Percentiles rank a stretch among this genome's conserved stretches.
Conservation (phyloP, 768 basidiomycete genomes). For the Leccinum imitatum region DNA sequence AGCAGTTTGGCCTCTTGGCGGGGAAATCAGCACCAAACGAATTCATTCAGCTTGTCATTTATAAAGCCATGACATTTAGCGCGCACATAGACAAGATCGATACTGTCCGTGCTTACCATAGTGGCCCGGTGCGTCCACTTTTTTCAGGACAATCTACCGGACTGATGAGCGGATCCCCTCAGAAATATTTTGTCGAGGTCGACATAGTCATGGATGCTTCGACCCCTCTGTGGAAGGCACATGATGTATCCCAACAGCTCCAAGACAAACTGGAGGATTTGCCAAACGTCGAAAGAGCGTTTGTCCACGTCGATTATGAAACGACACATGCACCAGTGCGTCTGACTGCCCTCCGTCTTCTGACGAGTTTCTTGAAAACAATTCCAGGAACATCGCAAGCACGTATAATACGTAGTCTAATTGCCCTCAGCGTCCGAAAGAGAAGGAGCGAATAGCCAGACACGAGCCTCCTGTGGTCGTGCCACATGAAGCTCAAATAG, state of each 20-base stretch:
- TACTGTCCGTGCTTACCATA: conserved; percentile 92
- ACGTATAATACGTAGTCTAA: conserved; percentile 8
- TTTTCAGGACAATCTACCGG: neutral
- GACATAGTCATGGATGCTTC: conserved; percentile 91
- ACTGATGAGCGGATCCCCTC: conserved; percentile 7
- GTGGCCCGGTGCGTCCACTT: conserved; percentile 58
- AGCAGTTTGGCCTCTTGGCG: conserved; percentile 82
- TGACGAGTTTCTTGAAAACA: neutral
- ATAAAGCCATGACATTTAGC: conserved; percentile 87
- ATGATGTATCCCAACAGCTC: conserved; percentile 79
- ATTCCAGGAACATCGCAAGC: conserved; percentile 46
- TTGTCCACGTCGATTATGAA: conserved; percentile 95
- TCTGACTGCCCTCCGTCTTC: neutral
- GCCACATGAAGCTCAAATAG: too few species aligned
- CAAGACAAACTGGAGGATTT: conserved; percentile 89
- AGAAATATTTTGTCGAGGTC: conserved; percentile 93
- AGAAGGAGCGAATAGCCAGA: too few species aligned
- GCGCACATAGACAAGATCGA: conserved; percentile 85
- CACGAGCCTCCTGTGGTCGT: too few species aligned
- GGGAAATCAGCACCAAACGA: conserved; percentile 92
- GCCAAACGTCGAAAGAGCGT: conserved; percentile 89
- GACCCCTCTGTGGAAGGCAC: conserved; percentile 87
- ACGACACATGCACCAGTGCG: conserved; percentile 72
- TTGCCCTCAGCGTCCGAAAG: too few species aligned
- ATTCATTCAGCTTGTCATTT: conserved; percentile 87